Evolutionary conservation across 441 rosid species (phyloP).

Genomic region (Populus hybrid): DNA sequence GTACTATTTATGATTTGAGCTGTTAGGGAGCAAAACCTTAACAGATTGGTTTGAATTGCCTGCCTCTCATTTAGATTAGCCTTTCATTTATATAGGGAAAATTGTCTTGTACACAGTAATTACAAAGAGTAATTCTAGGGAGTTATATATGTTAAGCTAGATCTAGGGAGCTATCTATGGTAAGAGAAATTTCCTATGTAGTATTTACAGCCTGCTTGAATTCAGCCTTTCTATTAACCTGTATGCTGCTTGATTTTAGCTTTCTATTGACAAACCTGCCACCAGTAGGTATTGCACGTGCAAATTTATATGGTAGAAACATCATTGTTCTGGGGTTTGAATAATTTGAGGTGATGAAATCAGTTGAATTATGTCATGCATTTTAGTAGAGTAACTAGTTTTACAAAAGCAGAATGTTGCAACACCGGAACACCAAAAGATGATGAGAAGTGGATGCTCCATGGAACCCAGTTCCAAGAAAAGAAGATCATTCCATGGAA

Average conservation of each 20-base stretch:
- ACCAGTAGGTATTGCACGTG: not conserved
- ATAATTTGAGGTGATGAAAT: not conserved
- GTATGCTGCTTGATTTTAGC: too few relatives aligned
- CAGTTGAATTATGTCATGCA: not conserved
- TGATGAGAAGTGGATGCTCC: not conserved
- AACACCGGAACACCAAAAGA: not conserved
- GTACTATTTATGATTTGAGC: not conserved
- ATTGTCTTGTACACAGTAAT: too few relatives aligned
- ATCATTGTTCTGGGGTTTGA: not conserved
- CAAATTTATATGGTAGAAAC: not conserved
- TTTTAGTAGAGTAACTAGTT: not conserved
- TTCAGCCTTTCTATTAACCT: not conserved
- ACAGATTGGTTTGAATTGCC: not conserved
- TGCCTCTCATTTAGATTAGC: not conserved
- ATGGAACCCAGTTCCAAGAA: too few relatives aligned
- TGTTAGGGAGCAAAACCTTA: not conserved
- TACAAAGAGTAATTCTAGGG: too few relatives aligned
- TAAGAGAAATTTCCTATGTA: too few relatives aligned
- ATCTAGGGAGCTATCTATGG: too few relatives aligned
- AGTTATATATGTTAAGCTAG: too few relatives aligned
- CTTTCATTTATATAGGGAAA: not conserved
- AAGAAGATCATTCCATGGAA: too few relatives aligned
- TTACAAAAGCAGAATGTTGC: not conserved
- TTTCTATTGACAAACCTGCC: too few relatives aligned
- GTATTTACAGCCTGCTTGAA: not conserved